A percentile compares a stretch with the other conserved stretches of the same genome.
phyloP scores from a whole-genome alignment of 1,284 basidiomycete genomes.

The Dichomitus squalens region DNA sequence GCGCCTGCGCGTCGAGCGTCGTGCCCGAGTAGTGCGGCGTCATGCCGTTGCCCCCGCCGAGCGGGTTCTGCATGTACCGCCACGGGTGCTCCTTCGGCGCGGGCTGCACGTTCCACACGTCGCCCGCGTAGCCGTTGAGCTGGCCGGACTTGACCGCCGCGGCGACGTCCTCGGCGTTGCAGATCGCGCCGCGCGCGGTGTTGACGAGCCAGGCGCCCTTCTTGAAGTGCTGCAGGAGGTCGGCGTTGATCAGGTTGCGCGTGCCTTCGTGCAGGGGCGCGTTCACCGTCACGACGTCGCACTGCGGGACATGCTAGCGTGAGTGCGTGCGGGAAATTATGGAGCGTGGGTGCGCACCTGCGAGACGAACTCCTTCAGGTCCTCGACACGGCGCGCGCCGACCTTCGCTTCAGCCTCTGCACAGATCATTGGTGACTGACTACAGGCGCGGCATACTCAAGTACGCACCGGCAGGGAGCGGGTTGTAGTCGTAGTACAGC shows the following conservation, averaged over 20 bases:
- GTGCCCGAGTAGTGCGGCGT: conserved; percentile 89
- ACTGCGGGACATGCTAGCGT: conserved; percentile 34
- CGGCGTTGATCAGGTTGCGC: conserved; percentile 76
- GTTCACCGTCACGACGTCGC: conserved; percentile 88
- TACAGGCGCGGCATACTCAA: background rate
- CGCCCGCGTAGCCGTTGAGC: conserved; percentile 70
- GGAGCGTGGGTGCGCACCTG: conserved; percentile 34
- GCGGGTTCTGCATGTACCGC: conserved; percentile 80
- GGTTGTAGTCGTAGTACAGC: conserved; percentile 90
- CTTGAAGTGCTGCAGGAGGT: conserved; percentile 89
- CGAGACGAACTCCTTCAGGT: conserved; percentile 85
- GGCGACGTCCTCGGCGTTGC: conserved; percentile 80
- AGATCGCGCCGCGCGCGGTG: conserved; percentile 93
- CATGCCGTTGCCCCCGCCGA: conserved; percentile 86
- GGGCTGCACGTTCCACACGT: conserved; percentile 82
- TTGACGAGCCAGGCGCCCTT: conserved; percentile 89
- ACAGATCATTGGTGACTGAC: conserved; percentile 29
- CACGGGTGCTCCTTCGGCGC: conserved; percentile 86
- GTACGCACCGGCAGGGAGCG: conserved; percentile 64
- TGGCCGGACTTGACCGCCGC: conserved; percentile 81
- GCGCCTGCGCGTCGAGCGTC: conserved; percentile 88
- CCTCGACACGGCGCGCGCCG: conserved; percentile 76
- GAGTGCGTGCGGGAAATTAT: background rate
- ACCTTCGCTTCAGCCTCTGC: conserved; percentile 71
- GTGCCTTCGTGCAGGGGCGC: conserved; percentile 91